Evolutionary conservation across 805 yeast genomes (phyloP), one percentile per base, ranked within the genome.

Genomic region (Teunomyces atbi): DNA sequence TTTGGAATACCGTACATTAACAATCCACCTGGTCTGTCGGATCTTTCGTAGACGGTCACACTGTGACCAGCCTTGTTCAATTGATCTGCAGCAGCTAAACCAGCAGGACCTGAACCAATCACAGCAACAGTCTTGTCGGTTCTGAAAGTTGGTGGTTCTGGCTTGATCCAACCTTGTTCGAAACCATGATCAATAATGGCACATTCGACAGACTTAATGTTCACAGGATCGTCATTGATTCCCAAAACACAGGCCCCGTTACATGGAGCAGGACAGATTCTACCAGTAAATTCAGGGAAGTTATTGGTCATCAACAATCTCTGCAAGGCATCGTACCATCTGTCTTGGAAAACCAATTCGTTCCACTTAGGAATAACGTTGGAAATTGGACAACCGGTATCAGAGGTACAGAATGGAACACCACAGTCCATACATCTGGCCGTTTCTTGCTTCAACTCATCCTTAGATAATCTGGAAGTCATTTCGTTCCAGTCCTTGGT

Each of bases 401-500:
- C 98, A 41, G 96, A 86, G 62, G 92, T 95, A 77, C 99, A 92
- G 82, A 92, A 92, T 48, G 99, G 99, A 58, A 94, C 95, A 76
- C 99, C 99, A 77, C 99, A 92, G 71, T 92, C 98, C 96, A 94
- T 92, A 79, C 99, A 92, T 69, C 99, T 83, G 12, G 98, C 97
- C 48, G 98, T 88, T 74, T 92, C 97, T 65, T 78, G 81, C 65
- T 83, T 81, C 61, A 92, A 84, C 56, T 94, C 98, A 44, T 86
- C 90, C 69, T 88, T 86, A 47, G 89, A 75, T 57, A 92, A 76
- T 46, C 96, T 81, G 11, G 81, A 71, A 10, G 95, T 83, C 65
- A 92, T 78, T 71, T 92, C 98, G 54, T 85, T 81, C 98, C 98
- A 94, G 69, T 94, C 97, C 59, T 78, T 78, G 46, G 89, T 76